Conservation (phyloP, 148 eudicot genomes). For the Rhododendron griersonianum region DNA sequence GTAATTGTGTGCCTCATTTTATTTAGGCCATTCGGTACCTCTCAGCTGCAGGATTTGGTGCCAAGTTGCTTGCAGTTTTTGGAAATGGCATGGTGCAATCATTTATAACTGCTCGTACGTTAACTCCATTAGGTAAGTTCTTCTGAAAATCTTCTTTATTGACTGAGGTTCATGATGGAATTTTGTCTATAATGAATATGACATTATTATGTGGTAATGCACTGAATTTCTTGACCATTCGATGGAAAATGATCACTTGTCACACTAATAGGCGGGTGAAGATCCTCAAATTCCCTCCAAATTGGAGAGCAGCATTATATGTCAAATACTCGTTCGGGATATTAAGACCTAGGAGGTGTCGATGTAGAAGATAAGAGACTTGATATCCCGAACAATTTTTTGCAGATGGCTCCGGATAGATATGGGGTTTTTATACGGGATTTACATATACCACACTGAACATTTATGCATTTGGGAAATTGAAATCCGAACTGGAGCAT, state of each 20-base stretch:
- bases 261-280: neutral
- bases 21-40: constrained; percentile 81
- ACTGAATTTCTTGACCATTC: neutral
- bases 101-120: constrained; percentile 82
- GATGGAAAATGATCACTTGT: neutral
- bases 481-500: no score
- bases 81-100: constrained; percentile 99
- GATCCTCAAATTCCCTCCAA: neutral
- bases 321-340: no score
- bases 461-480: no score
- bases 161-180: neutral
- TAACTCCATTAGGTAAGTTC: constrained; percentile 53
- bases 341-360: no score
- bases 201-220: neutral
- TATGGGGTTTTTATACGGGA: no score
- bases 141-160: neutral
- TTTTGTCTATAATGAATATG: neutral
- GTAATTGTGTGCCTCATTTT: constrained; percentile 27
- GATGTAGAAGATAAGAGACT: no score
- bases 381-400: no score
- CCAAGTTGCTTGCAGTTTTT: constrained; percentile 90
- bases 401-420: no score
- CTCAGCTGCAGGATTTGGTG: constrained; percentile 99
- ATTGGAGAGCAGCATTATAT: neutral
- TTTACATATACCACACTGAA: no score